A percentile compares a stretch with the other conserved stretches of the same genome.
Evolutionary conservation across 148 eudicot species (phyloP).

Genomic region (Agrostemma githago): DNA sequence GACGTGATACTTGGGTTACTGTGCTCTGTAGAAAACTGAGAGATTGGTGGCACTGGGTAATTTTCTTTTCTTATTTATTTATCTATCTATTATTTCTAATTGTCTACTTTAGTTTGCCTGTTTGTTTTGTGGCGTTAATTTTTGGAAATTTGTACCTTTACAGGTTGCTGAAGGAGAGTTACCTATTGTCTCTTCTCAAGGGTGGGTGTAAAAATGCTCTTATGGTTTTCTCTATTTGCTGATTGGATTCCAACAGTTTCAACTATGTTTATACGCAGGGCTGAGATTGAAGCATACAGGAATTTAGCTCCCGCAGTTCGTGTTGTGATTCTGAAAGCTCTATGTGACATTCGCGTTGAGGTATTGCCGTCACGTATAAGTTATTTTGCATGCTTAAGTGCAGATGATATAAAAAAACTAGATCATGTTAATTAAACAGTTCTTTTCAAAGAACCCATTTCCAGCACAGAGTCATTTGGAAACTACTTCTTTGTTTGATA

Average conservation of each 20-base stretch:
- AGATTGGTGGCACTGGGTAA: constrained; percentile 99
- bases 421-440: neutral
- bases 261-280: constrained; percentile 35
- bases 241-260: constrained; percentile 11
- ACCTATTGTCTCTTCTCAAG: constrained; percentile 86
- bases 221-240: constrained; percentile 9
- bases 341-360: constrained; percentile 98
- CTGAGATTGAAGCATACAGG: constrained; percentile 79
- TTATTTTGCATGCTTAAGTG: neutral
- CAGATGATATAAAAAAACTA: neutral
- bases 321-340: constrained; percentile 77
- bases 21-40: constrained; percentile 91
- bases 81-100: neutral
- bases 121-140: constrained; percentile 17
- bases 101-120: constrained; percentile 12
- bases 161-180: constrained; percentile 98
- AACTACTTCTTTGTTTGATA: neutral
- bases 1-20: constrained; percentile 90
- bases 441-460: neutral
- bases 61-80: constrained; percentile 6
- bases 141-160: constrained; percentile 19
- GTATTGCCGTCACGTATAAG: constrained; percentile 30
- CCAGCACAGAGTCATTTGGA: neutral
- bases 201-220: constrained; percentile 45
- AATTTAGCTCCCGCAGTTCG: constrained; percentile 80